Conservation (phyloP, 768 basidiomycete species). For the Naganishia vaughanmartiniae region DNA sequence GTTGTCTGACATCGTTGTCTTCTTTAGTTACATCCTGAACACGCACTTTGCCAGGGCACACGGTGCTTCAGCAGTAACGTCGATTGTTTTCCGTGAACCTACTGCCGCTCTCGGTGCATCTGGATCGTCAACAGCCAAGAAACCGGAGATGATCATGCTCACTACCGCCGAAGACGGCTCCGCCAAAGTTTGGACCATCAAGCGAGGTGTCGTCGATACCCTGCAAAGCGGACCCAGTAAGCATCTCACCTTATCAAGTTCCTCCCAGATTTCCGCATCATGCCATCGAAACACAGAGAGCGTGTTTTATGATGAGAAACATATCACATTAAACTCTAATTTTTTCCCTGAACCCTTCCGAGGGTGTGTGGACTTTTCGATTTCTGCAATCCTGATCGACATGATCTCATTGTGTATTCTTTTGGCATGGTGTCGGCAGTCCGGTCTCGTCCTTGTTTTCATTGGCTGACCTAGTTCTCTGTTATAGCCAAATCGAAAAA, state of each 20-base stretch:
- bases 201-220: conserved; percentile 54
- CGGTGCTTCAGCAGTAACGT: conserved; percentile 63
- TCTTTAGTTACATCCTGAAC: conserved; percentile 59
- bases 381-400: conserved; percentile 52
- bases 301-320: conserved; percentile 41
- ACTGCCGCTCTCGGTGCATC: conserved; percentile 24
- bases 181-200: conserved; percentile 76
- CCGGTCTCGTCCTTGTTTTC: neutral
- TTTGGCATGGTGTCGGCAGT: conserved; percentile 2
- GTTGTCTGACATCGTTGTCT: neutral
- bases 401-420: neutral
- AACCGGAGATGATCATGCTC: conserved; percentile 62
- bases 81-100: conserved; percentile 67
- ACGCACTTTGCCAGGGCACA: conserved; percentile 88
- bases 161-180: conserved; percentile 66
- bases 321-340: conserved; percentile 49
- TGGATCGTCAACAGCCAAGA: conserved; percentile 39
- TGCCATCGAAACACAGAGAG: neutral
- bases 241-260: conserved; percentile 32
- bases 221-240: conserved; percentile 61
- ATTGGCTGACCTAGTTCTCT: conserved; percentile 11
- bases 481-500: conserved; percentile 43
- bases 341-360: conserved; percentile 38
- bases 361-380: conserved; percentile 41
- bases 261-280: neutral